These are phyloP conservation scores for Austroboletus novae-zelandiae DNA, from an alignment of 1,284 basidiomycete genomes.

Conservation along the genomic window DNA sequence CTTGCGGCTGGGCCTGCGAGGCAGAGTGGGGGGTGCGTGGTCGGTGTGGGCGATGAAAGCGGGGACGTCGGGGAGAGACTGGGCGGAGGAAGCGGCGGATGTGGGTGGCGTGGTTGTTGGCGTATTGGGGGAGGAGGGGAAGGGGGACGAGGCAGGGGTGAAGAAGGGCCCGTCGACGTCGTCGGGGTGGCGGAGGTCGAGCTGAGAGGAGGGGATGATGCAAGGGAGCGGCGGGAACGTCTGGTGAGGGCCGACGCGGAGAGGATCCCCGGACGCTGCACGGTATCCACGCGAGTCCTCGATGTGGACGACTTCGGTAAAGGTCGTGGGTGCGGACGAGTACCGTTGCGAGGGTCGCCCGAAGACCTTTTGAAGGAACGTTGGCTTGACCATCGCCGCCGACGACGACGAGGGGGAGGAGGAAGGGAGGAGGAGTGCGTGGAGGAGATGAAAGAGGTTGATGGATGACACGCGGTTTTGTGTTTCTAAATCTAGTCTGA, in stretches of 20 bases:
- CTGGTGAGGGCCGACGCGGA: constrained; percentile 19
- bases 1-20: constrained; percentile 16
- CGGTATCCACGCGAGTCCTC: constrained; percentile 8
- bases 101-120: constrained; percentile 25
- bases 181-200: constrained; percentile 17
- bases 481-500: constrained; percentile 23
- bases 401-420: constrained; percentile 1
- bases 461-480: constrained; percentile 21
- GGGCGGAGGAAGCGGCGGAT: constrained; percentile 28
- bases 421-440: not conserved
- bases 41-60: constrained; percentile 24
- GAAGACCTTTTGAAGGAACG: constrained; percentile 30
- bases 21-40: constrained; percentile 15
- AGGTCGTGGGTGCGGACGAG: constrained; percentile 9
- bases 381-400: constrained; percentile 29
- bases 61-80: constrained; percentile 22
- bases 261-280: constrained; percentile 11
- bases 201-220: constrained; percentile 14
- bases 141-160: constrained; percentile 28
- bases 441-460: constrained; percentile 9
- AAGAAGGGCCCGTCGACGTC: constrained; percentile 31
- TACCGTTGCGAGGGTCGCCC: constrained; percentile 31
- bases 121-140: constrained; percentile 15
- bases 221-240: not conserved
- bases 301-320: constrained; percentile 2